Base-by-base conservation (phyloP, 106 monocot genomes). In the Dioscorea dumetorum region DNA sequence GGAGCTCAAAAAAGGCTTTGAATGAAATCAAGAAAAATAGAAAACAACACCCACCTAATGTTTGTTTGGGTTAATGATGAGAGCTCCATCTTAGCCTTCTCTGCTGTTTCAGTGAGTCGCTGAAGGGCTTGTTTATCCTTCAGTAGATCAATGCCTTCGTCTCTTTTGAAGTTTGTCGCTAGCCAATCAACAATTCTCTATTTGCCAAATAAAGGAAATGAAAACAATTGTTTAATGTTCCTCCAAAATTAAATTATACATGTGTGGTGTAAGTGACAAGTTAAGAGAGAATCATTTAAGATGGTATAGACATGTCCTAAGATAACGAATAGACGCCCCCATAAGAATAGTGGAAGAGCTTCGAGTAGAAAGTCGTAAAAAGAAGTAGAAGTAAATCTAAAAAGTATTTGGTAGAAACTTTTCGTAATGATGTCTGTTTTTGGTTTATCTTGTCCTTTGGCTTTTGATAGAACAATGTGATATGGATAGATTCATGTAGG, bases 61-160 rank as follows among this genome's bases (percentile, higher is more conserved):
- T 86, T 93, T 61, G 93, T 86, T 54, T 93, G 93, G 0, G 88
- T 88, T 72, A 93, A 74, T 16, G 88, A 73, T 41, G 93, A 93
- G 17, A 93, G 57, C 75, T 93, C 93, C 85, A 93, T 93, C 65
- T 93, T 93, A 22, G 93, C 93, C 72, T 93, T 93, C 70, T 93
- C 93, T 22, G 93, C 88, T 64, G 93, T 88, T 74, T 93, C 93
- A 19, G 93, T 93, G 18, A 93, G 83, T 17, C 93, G 72, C 49
- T 93, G 93, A 49, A 93, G 88, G 1, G 93, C 93, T 77, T 93
- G 93, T 67, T 93, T 93, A 67, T 93, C 93, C 65, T 86, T 93
- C 58, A 93, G 62, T 48, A 93, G 85, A 79, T 93, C 83, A 60
- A 93, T 93, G 24, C 93, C 93, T 73, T 93, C 93, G 75, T 88